Base-by-base conservation (phyloP, 192 early-diverging fungal species). In the Coemansia sp. region DNA sequence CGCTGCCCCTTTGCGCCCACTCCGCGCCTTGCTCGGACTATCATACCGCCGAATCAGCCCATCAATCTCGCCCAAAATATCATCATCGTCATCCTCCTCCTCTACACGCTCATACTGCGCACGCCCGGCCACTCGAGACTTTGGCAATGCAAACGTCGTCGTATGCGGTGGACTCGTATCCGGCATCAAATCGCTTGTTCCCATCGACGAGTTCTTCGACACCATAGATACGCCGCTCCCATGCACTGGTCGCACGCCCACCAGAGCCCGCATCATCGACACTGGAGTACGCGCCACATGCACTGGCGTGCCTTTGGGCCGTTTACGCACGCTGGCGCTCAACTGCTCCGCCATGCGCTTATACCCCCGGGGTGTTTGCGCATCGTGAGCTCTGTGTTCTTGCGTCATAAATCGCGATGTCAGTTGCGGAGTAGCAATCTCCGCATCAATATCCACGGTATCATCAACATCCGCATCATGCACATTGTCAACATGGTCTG, bases 331-430 rank as follows among this genome's bases (percentile, higher is more conserved):
- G 2, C 64, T 69, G 10, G 45, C 60, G 32, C 66, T 65, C 11
- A 73, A 58, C 24, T 74, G 63, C 58, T 74, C 77, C 5, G 77
- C 72, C 53, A 70, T 67, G n/a, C 77, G 72, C 58, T 80, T 80
- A 39, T 60, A 39, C 24, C 23, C 63, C 8, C 55, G 58, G 2
- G 73, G 67, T 2, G 72, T 75, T 15, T 14, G 55, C 11, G 50
- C 21, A 21, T 24, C 29, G 5, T 32, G 29, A 7, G 29, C 29
- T 43, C 14, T 23, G 23, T 73, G 53, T 61, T 79, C 76, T 58
- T 79, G 60, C 5, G 78, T 81, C 78, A 81, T 75, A 39, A 66
- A 81, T n/a, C 73, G 73, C 15, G 78, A 81, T 24, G 78, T 80
- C 60, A 81, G 50, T 38, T 81, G 79, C 6, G 79, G 79, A 11